Conservation (phyloP, 139 green algal genomes). For the Coelastrella sp. region DNA sequence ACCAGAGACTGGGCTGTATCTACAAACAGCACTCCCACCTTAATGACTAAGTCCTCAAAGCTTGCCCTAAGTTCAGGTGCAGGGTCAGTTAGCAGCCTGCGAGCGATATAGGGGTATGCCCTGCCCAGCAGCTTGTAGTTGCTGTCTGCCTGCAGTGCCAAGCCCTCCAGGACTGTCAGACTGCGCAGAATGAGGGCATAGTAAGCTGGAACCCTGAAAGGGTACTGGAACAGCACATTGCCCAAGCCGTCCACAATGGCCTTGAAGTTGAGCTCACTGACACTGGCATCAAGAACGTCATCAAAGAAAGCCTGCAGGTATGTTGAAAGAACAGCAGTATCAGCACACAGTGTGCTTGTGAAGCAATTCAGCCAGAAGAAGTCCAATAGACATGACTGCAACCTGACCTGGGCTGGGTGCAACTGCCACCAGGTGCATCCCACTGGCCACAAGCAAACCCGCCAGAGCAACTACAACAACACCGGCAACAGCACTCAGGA, state of each 20-base stretch:
- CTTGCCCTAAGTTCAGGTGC: conserved; percentile 80
- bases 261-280: conserved; percentile 95
- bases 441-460: too few relatives aligned
- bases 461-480: too few relatives aligned
- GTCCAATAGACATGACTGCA: too few relatives aligned
- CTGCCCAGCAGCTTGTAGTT: conserved; percentile 92
- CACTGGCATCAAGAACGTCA: conserved; percentile 81
- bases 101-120: conserved; percentile 98
- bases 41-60: conserved; percentile 88
- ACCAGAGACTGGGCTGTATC: too few relatives aligned
- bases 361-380: too few relatives aligned
- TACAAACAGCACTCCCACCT: conserved; percentile 46
- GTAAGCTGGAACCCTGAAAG: conserved; percentile 91
- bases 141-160: conserved; percentile 73
- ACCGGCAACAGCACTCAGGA: too few relatives aligned
- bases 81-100: conserved; percentile 93
- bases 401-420: too few relatives aligned
- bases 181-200: conserved; percentile 97
- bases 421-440: too few relatives aligned
- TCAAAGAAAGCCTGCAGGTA: conserved; percentile 96
- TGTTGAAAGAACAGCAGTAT: neutral
- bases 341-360: too few relatives aligned
- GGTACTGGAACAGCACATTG: conserved; percentile 92
- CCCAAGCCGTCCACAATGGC: conserved; percentile 96
- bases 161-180: conserved; percentile 95